These are phyloP conservation scores for Globisporangium heterothallicum DNA, from an alignment of 352 stramenopile species.

Conservation along the genomic window DNA sequence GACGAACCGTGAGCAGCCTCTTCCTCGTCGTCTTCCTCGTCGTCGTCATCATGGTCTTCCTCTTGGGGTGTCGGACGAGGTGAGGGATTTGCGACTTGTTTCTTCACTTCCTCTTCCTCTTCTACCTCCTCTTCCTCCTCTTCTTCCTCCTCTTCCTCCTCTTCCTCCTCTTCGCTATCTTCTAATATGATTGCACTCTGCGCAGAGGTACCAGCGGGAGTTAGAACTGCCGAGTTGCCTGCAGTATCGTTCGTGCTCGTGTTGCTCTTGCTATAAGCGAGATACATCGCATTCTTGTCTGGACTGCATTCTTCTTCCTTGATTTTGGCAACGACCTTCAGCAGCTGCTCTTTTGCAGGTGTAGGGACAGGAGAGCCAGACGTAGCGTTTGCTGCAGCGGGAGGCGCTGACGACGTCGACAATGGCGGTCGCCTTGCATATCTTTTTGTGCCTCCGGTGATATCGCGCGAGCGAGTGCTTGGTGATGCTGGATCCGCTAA, in stretches of 20 bases:
- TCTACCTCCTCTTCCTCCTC: conserved; percentile 18
- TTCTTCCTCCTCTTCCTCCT: conserved; percentile 12
- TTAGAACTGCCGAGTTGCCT: background rate
- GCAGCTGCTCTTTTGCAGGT: conserved; percentile 21
- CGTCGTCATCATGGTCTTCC: background rate
- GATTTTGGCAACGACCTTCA: conserved; percentile 25
- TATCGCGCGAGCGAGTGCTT: conserved; percentile 12
- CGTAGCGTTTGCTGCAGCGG: too few species aligned
- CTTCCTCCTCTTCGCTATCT: conserved; percentile 34
- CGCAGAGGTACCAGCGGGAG: conserved; percentile 21
- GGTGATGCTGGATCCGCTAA: conserved; percentile 9
- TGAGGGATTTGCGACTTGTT: conserved; percentile 8
- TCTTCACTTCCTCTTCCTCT: conserved; percentile 16
- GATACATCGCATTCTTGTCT: conserved; percentile 17
- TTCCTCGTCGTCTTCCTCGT: conserved; percentile 13
- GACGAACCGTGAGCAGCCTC: conserved; percentile 35
- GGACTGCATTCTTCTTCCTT: conserved; percentile 21
- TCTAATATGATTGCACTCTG: conserved; percentile 50
- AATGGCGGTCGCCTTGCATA: background rate
- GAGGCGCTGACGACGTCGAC: background rate
- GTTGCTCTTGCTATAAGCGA: conserved; percentile 22
- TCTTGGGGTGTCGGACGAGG: background rate
- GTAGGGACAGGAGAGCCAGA: background rate
- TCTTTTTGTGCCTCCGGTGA: conserved; percentile 17
- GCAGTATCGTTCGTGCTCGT: background rate